Conservation (phyloP, 83 land plant genomes). For the Picea abies region DNA sequence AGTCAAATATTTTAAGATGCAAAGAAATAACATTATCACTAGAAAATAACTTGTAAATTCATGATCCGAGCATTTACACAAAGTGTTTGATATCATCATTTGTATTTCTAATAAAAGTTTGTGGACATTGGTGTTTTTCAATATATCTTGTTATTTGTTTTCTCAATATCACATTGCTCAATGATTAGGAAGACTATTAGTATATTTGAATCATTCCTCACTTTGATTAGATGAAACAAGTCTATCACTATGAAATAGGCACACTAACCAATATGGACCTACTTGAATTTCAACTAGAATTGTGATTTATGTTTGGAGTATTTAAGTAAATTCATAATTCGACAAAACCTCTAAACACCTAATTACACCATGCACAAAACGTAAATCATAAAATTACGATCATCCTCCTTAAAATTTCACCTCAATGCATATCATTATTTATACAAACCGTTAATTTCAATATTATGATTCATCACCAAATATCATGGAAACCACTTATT, state of each 20-base stretch:
- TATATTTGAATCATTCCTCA: background rate
- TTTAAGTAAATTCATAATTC: too few species aligned
- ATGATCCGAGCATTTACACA: background rate
- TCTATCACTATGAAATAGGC: background rate
- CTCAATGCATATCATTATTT: too few species aligned
- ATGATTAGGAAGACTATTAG: background rate
- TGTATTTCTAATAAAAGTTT: background rate
- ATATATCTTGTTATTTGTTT: background rate
- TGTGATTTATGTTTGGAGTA: too few species aligned
- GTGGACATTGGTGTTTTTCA: background rate
- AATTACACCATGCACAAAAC: too few species aligned
- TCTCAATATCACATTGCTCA: background rate
- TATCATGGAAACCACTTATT: too few species aligned
- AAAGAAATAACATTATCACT: background rate
- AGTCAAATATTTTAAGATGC: too few species aligned
- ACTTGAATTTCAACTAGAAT: too few species aligned
- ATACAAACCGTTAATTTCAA: too few species aligned
- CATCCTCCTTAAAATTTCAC: too few species aligned
- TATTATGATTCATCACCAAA: too few species aligned
- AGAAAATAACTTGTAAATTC: slow-evolving; percentile 3
- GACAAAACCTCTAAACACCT: too few species aligned
- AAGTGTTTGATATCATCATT: background rate
- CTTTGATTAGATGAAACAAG: background rate
- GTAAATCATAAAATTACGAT: too few species aligned
- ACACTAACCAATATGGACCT: background rate